Conservation (phyloP, 2,329 filamentous ascomycete genomes). For the Alternaria sp. region DNA sequence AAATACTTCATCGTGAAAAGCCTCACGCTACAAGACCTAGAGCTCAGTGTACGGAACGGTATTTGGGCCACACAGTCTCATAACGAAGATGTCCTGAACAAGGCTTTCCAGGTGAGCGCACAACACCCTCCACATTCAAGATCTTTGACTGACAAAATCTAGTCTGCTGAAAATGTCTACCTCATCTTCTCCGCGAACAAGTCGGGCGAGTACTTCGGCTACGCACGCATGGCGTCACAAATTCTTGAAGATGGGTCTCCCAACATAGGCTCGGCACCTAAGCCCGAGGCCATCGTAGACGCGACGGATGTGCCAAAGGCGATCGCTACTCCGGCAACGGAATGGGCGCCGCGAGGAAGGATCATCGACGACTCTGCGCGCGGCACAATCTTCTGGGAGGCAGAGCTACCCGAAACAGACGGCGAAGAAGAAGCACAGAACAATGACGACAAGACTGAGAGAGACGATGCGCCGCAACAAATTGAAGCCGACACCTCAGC, state of each 20-base stretch:
- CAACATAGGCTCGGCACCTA: constrained; percentile 61
- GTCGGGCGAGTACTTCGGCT: constrained; percentile 95
- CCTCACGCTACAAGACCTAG: constrained; percentile 86
- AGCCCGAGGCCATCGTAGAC: constrained; percentile 60
- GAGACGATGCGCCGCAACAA: constrained; percentile 31
- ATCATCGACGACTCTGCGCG: constrained; percentile 92
- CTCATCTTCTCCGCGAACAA: constrained; percentile 97
- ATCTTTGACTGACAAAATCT: constrained; percentile 20
- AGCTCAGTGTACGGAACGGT: constrained; percentile 83
- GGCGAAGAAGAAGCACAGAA: constrained; percentile 52
- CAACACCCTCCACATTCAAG: too few species aligned
- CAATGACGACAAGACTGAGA: constrained; percentile 55
- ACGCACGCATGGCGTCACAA: constrained; percentile 84
- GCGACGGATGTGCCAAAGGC: constrained; percentile 76
- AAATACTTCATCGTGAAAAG: constrained; percentile 94
- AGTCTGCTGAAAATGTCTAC: constrained; percentile 85
- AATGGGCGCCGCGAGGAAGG: constrained; percentile 77
- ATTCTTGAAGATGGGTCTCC: constrained; percentile 74
- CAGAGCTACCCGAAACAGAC: constrained; percentile 66
- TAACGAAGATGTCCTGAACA: constrained; percentile 84
- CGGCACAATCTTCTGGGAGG: constrained; percentile 98
- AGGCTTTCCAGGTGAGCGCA: constrained; percentile 74
- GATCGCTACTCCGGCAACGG: constrained; percentile 78
- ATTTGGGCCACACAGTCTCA: constrained; percentile 96
- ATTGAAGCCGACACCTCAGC: constrained; percentile 48